phyloP scores from a whole-genome alignment of 495 filamentous ascomycete species.

The Penicillium cinerascens region DNA sequence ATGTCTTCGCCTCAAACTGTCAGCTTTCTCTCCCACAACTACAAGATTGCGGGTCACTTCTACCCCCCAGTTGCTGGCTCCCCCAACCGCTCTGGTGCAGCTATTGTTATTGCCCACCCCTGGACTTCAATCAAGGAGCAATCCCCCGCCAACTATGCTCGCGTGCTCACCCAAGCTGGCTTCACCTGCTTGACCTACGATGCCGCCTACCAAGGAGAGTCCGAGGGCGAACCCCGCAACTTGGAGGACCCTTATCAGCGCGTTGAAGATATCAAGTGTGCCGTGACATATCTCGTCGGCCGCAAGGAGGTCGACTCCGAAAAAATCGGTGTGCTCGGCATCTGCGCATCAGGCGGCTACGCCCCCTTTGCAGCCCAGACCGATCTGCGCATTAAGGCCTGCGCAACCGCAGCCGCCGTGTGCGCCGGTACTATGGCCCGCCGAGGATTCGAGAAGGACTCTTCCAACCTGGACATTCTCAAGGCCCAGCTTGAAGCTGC shows the following conservation, averaged over 20 bases:
- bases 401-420: conserved; percentile 30
- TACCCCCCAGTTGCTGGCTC: conserved; percentile 13
- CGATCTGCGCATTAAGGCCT: conserved; percentile 36
- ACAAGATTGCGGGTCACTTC: conserved; percentile 14
- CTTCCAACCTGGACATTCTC: conserved; percentile 11
- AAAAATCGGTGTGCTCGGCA: conserved; percentile 38
- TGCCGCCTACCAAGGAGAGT: conserved; percentile 38
- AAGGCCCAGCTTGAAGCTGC: conserved; percentile 14
- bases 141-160: conserved; percentile 29
- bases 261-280: conserved; percentile 34
- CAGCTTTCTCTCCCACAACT: conserved; percentile 13
- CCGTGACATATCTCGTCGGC: conserved; percentile 33
- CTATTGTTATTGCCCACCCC: conserved; percentile 36
- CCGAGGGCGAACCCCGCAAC: conserved; percentile 29
- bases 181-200: conserved; percentile 37
- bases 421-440: conserved; percentile 30
- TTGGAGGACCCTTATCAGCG: conserved; percentile 39
- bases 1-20: conserved; percentile 18
- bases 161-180: conserved; percentile 23
- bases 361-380: conserved; percentile 32
- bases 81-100: conserved; percentile 22
- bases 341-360: conserved; percentile 40
- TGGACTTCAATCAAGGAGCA: conserved; percentile 39
- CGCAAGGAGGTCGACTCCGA: conserved; percentile 24
- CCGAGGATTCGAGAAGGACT: conserved; percentile 13